These are phyloP conservation scores for Dorcoceras hygrometricum DNA, from an alignment of 257 asterid species.

Conservation along the genomic window DNA sequence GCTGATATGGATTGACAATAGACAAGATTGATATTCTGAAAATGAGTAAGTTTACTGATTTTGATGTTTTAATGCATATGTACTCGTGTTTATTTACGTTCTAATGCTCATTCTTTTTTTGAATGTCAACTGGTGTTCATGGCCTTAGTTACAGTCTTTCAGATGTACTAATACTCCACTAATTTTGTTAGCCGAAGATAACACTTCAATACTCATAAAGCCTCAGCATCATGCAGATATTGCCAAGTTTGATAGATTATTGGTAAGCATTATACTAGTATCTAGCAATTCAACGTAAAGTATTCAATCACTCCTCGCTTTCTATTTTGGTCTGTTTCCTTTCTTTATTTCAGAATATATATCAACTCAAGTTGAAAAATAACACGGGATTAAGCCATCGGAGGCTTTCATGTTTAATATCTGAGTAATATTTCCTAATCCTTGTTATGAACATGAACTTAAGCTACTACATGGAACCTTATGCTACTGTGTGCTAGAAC, in stretches of 20 bases:
- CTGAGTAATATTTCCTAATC: slow-evolving; percentile 4
- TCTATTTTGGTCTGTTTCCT: slow-evolving; percentile 18
- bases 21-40: not conserved
- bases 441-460: slow-evolving; percentile 17
- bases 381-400: not conserved
- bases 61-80: slow-evolving; percentile 13
- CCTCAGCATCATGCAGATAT: slow-evolving; percentile 54
- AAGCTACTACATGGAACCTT: not conserved
- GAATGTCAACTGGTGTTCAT: slow-evolving; percentile 9
- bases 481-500: not conserved
- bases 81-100: slow-evolving; percentile 16
- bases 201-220: slow-evolving; percentile 43
- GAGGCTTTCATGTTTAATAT: slow-evolving; percentile 8
- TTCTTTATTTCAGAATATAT: not conserved
- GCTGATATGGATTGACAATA: too few species aligned
- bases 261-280: slow-evolving; percentile 54
- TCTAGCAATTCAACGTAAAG: slow-evolving; percentile 18
- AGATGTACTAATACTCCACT: slow-evolving; percentile 22
- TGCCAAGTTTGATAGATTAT: slow-evolving; percentile 69
- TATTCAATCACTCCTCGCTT: slow-evolving; percentile 9
- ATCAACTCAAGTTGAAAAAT: not conserved
- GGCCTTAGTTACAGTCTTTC: slow-evolving; percentile 4
- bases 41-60: not conserved
- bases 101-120: slow-evolving; percentile 8
- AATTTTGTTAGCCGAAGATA: slow-evolving; percentile 37